Conservation (phyloP, 305 asterid genomes). For the Fraxinus platypoda region DNA sequence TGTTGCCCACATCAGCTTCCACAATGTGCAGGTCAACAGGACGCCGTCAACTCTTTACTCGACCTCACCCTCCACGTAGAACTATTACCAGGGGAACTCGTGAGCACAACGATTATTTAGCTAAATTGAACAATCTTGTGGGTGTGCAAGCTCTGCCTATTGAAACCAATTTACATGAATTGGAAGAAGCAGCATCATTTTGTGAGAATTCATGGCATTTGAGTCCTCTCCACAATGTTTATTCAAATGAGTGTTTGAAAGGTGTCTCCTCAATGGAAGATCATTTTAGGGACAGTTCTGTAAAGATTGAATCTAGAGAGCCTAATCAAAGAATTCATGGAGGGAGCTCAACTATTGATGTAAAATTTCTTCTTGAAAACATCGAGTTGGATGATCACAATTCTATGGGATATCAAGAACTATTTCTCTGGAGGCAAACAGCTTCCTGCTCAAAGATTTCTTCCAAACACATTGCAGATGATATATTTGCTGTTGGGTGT, state of each 20-base stretch:
- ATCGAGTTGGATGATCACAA: constrained; percentile 63
- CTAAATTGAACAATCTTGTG: constrained; percentile 27
- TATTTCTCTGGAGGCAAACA: constrained; percentile 70
- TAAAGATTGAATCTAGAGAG: constrained; percentile 31
- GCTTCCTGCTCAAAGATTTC: constrained; percentile 34
- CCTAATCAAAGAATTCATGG: constrained; percentile 24
- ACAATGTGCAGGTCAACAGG: constrained; percentile 62
- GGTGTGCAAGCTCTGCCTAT: constrained; percentile 23
- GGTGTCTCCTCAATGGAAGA: constrained; percentile 38
- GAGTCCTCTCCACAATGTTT: constrained; percentile 54
- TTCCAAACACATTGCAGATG: constrained; percentile 61
- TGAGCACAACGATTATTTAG: constrained; percentile 28
- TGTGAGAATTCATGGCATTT: constrained; percentile 74
- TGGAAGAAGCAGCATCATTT: constrained; percentile 76
- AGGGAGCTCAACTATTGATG: constrained; percentile 41
- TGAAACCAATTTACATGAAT: constrained; percentile 49
- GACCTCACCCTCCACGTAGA: constrained; percentile 86
- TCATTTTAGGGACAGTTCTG: constrained; percentile 33
- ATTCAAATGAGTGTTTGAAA: constrained; percentile 32
- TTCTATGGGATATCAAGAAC: constrained; percentile 76
- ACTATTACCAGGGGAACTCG: constrained; percentile 25
- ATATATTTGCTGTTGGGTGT: constrained; percentile 90
- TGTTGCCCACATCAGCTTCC: constrained; percentile 74
- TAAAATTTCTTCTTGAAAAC: constrained; percentile 58
- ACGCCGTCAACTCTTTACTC: constrained; percentile 84